Conservation (phyloP, 1,284 basidiomycete genomes). For the Trichosporon asahii region DNA sequence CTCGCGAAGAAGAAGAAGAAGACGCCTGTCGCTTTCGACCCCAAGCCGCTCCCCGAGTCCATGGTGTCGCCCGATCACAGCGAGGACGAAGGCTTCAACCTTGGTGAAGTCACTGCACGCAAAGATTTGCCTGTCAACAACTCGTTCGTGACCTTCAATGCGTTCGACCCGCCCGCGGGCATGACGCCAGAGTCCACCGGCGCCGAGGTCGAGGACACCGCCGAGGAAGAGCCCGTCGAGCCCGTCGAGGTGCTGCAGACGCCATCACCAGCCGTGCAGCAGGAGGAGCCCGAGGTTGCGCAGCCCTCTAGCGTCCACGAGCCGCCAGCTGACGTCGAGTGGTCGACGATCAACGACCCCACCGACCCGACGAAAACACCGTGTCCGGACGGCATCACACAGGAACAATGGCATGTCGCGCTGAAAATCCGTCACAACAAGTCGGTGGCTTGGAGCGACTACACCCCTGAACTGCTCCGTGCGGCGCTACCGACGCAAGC, state of each 20-base stretch:
- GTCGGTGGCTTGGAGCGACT: conserved; percentile 3
- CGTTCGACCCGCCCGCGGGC: background rate
- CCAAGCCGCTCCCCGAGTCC: background rate
- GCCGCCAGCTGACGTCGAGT: background rate
- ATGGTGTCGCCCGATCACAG: background rate
- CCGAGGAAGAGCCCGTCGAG: background rate
- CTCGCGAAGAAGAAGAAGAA: background rate
- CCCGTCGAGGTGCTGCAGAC: conserved; percentile 1
- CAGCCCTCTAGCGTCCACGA: background rate
- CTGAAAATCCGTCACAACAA: conserved; percentile 5
- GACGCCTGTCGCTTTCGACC: background rate
- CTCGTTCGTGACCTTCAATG: background rate
- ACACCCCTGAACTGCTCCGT: conserved; percentile 9
- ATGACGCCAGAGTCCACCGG: background rate
- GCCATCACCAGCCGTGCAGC: background rate
- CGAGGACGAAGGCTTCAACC: background rate
- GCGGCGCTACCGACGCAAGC: background rate
- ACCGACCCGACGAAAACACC: background rate
- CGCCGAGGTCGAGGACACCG: background rate
- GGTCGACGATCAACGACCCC: background rate
- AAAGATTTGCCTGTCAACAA: background rate
- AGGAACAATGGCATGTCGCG: conserved; percentile 2
- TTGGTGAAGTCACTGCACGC: background rate
- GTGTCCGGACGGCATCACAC: background rate
- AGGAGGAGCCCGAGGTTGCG: background rate